Conservation (phyloP, 2,329 filamentous ascomycete species). For the Hymenoscyphus repandus region DNA sequence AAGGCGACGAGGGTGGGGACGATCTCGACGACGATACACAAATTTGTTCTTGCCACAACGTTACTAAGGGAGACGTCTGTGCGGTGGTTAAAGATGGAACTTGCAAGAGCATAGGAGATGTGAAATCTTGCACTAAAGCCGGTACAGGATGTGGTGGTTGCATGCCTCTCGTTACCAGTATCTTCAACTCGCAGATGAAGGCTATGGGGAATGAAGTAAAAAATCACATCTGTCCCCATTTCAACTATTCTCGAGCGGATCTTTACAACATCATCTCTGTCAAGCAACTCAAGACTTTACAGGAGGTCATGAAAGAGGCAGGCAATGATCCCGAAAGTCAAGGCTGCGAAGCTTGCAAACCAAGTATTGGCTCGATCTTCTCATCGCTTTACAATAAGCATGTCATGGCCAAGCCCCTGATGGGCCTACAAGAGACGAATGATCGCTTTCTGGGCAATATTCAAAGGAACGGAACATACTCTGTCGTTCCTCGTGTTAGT, state of each 20-base stretch:
- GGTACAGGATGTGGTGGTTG: constrained; percentile 89
- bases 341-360: constrained; percentile 85
- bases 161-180: constrained; percentile 80
- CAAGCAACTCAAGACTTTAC: constrained; percentile 67
- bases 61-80: constrained; percentile 76
- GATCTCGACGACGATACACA: constrained; percentile 82
- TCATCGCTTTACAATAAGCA: constrained; percentile 79
- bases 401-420: constrained; percentile 63
- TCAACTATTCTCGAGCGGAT: constrained; percentile 76
- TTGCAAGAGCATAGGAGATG: constrained; percentile 74
- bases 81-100: constrained; percentile 67
- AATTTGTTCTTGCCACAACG: constrained; percentile 90
- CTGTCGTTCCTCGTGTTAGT: constrained; percentile 76
- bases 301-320: constrained; percentile 71
- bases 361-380: constrained; percentile 73
- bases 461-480: constrained; percentile 86
- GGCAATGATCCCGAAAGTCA: constrained; percentile 67
- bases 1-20: constrained; percentile 67
- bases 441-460: constrained; percentile 86
- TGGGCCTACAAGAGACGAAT: constrained; percentile 85
- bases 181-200: constrained; percentile 85
- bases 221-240: constrained; percentile 81
- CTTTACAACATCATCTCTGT: constrained; percentile 87
- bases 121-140: constrained; percentile 88
- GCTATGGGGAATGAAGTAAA: constrained; percentile 82